These are phyloP conservation scores for Blumeriella jaapii DNA, from an alignment of 2,329 filamentous ascomycete species.

Conservation along the genomic window DNA sequence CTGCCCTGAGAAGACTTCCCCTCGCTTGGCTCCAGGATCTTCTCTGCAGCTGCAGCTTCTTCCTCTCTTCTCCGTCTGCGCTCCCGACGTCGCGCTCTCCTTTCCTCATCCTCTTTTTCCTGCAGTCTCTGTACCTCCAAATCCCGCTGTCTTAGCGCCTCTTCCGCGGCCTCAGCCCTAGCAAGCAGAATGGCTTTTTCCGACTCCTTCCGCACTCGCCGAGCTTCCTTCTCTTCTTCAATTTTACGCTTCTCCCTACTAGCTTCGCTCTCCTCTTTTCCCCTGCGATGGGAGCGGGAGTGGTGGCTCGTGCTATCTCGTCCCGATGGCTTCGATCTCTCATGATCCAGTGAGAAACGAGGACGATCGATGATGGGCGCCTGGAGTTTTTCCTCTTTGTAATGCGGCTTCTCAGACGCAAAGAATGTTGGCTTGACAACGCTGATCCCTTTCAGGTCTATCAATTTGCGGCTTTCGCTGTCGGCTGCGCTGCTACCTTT, in stretches of 20 bases:
- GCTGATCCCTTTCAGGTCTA: slow-evolving; percentile 19
- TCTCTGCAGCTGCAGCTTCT: slow-evolving; percentile 13
- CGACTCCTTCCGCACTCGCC: slow-evolving; percentile 15
- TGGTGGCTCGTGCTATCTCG: slow-evolving; percentile 7
- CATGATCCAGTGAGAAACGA: slow-evolving; percentile 17
- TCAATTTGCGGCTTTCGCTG: slow-evolving; percentile 12
- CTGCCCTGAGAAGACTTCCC: background rate
- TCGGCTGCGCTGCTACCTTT: slow-evolving; percentile 10
- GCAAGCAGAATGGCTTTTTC: slow-evolving; percentile 18
- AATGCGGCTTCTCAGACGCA: slow-evolving; percentile 15
- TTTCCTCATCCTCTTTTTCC: slow-evolving; percentile 21
- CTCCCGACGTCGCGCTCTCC: slow-evolving; percentile 15
- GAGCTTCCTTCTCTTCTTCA: slow-evolving; percentile 20
- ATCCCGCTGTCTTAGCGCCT: too few relatives aligned
- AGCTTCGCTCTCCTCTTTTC: slow-evolving; percentile 14
- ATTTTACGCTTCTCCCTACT: slow-evolving; percentile 11
- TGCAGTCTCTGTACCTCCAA: slow-evolving; percentile 3
- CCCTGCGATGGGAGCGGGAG: slow-evolving; percentile 11
- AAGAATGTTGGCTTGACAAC: slow-evolving; percentile 21
- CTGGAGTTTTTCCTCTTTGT: slow-evolving; percentile 13
- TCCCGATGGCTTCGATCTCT: slow-evolving; percentile 8
- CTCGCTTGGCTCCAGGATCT: slow-evolving; percentile 3
- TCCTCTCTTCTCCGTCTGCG: slow-evolving; percentile 16
- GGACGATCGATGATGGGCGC: slow-evolving; percentile 14
- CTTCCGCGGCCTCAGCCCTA: slow-evolving; percentile 17